Base-by-base conservation (phyloP, 306 rosid species). In the Hippophae tibetana region DNA sequence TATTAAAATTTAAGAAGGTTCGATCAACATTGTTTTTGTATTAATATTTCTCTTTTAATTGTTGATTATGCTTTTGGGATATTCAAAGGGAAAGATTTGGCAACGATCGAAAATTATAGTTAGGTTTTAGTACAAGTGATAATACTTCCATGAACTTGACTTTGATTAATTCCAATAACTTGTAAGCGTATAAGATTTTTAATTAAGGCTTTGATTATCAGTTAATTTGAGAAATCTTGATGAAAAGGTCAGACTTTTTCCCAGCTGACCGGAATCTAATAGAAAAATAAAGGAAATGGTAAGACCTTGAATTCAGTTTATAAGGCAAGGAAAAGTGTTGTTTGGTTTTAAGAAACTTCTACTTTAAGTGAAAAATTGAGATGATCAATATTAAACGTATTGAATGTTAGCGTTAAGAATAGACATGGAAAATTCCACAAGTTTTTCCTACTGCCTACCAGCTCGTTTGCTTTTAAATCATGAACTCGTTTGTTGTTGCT, bases 281-380 rank as follows among this genome's bases (percentile, higher is more conserved):
- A 60, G 60, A 67, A 60, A 52, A 52, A 23, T 27, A 13, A 2
- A 12, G n/a, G 27, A 8, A 56, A 40, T 42, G 49, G 66, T 50
- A 64, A 43, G 5, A 54, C 58, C 52, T 14, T 18, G 58, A 47
- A 42, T 64, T 69, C 62, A 10, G 47, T 41, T 59, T 78, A 64
- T 58, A 44, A 8, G 54, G 78, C 54, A 78, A 61, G 80, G 10
- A 72, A 72, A 68, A 69, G 53, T 57, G 72, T 76, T 69, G 67
- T 68, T 69, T 59, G 62, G 44, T 58, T 59, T 65, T 27, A 74
- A 74, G 72, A 79, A 62, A 85, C 84, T 85, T 83, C 73, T 53
- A 49, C 81, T 78, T 85, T 38, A 88, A 85, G 93, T 53, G 55
- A 62, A 84, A 79, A 69, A 79, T 71, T 69, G 82, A 12, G 56